phyloP scores from a whole-genome alignment of 1,284 basidiomycete genomes.

The Serendipita sp. region DNA sequence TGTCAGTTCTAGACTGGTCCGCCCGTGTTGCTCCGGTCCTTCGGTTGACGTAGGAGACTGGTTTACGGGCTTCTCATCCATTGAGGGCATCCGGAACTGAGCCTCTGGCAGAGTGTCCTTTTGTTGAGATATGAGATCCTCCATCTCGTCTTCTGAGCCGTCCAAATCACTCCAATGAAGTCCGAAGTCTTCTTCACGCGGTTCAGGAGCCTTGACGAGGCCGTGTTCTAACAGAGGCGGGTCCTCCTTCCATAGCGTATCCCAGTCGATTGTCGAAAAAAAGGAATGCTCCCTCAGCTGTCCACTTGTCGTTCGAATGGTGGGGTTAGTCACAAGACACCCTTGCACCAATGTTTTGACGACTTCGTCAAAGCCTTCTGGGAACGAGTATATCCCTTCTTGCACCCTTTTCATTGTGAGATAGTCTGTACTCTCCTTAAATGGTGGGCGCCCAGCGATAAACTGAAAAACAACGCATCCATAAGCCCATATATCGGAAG shows the following conservation, averaged over 20 bases:
- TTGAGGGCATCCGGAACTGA: not conserved
- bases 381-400: conserved; percentile 55
- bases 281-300: conserved; percentile 66
- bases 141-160: not conserved
- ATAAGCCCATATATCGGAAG: conserved; percentile 92
- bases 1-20: not conserved
- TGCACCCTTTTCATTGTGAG: conserved; percentile 73
- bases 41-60: not conserved
- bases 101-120: too few species aligned
- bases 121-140: not conserved
- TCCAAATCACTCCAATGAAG: conserved; percentile 5
- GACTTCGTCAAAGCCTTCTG: conserved; percentile 53
- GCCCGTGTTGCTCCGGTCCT: not conserved
- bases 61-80: not conserved
- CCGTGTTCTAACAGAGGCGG: conserved; percentile 34
- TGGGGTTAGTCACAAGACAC: conserved; percentile 46
- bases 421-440: conserved; percentile 76
- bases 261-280: conserved; percentile 57
- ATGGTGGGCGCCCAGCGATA: conserved; percentile 85
- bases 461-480: conserved; percentile 96
- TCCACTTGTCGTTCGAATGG: conserved; percentile 31
- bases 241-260: conserved; percentile 55
- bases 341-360: conserved; percentile 53
- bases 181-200: not conserved
- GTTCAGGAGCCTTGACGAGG: not conserved